A percentile compares a stretch with the other conserved stretches of the same genome.
phyloP scores from a whole-genome alignment of 78 protist genomes.

The Planoprotostelium fungivorum region DNA sequence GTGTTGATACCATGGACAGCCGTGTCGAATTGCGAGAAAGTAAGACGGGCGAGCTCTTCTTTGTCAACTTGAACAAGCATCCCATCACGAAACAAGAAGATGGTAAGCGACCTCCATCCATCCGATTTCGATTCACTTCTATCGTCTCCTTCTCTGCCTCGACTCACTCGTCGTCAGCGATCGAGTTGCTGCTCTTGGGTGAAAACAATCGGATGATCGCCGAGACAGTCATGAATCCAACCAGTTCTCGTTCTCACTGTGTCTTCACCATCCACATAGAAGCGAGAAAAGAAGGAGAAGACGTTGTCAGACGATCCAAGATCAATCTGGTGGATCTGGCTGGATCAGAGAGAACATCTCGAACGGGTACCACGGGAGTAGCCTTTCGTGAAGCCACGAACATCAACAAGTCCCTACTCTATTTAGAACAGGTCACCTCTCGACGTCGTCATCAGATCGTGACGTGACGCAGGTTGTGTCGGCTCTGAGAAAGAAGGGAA shows the following conservation, averaged over 20 bases:
- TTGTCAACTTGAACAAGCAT: slow-evolving; percentile 10
- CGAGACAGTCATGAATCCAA: slow-evolving; percentile 65
- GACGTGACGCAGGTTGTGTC: too few species aligned
- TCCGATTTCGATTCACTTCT: slow-evolving; percentile 5
- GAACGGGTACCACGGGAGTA: slow-evolving; percentile 11
- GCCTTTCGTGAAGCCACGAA: slow-evolving; percentile 22
- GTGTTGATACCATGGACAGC: neutral
- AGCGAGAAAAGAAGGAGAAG: slow-evolving; percentile 10
- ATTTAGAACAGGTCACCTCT: slow-evolving; percentile 63
- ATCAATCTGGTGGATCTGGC: slow-evolving; percentile 75
- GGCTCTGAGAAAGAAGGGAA: neutral
- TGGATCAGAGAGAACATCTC: slow-evolving; percentile 41
- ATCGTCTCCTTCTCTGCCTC: too few species aligned
- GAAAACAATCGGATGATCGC: slow-evolving; percentile 60
- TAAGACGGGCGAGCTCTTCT: slow-evolving; percentile 14
- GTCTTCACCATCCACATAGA: slow-evolving; percentile 26
- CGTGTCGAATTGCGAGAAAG: slow-evolving; percentile 17
- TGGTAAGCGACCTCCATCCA: slow-evolving; percentile 15
- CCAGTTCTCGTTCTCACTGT: slow-evolving; percentile 70
- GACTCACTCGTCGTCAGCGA: neutral
- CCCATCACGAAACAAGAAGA: slow-evolving; percentile 16
- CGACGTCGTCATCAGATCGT: slow-evolving; percentile 14
- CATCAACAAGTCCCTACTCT: slow-evolving; percentile 73
- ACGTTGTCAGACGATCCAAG: slow-evolving; percentile 34
- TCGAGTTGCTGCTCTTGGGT: slow-evolving; percentile 63